phyloP scores from a whole-genome alignment of 495 filamentous ascomycete genomes.

The Aspergillus ellipticus region DNA sequence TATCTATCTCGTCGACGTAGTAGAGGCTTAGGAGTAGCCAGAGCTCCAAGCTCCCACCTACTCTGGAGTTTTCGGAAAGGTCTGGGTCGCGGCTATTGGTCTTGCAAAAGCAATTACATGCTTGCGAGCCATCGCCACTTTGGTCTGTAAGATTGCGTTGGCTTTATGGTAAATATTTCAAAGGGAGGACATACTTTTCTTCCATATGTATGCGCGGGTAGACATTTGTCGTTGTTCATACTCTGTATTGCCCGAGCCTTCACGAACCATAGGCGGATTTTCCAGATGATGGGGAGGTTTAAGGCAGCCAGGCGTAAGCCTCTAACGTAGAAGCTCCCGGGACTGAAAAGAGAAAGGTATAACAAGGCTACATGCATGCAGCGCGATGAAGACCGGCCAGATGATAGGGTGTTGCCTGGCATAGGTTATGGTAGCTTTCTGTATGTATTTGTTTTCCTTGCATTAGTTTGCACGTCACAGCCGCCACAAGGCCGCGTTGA shows the following conservation, averaged over 20 bases:
- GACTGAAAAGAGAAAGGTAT: not conserved
- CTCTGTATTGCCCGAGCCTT: not conserved
- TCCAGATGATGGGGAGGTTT: not conserved
- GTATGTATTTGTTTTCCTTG: constrained; percentile 28
- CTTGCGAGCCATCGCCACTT: not conserved
- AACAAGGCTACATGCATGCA: not conserved
- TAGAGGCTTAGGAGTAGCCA: not conserved
- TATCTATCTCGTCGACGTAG: not conserved
- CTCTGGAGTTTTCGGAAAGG: not conserved
- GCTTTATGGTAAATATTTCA: not conserved
- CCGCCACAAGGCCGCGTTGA: constrained; percentile 17
- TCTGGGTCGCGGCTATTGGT: not conserved
- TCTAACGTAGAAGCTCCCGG: not conserved
- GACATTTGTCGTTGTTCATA: not conserved
- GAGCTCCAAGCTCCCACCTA: not conserved
- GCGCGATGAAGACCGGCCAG: constrained; percentile 9
- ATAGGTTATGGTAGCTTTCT: constrained; percentile 8
- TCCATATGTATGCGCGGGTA: not conserved
- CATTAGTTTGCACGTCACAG: constrained; percentile 23
- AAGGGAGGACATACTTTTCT: not conserved
- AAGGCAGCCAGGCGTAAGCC: not conserved
- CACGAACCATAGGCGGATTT: not conserved
- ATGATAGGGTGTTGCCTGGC: not conserved
- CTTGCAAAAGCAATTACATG: not conserved
- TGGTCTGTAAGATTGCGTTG: too few species aligned